These are phyloP conservation scores for Scleromitrula shiraiana DNA, from an alignment of 2,329 filamentous ascomycete genomes.

Conservation along the genomic window DNA sequence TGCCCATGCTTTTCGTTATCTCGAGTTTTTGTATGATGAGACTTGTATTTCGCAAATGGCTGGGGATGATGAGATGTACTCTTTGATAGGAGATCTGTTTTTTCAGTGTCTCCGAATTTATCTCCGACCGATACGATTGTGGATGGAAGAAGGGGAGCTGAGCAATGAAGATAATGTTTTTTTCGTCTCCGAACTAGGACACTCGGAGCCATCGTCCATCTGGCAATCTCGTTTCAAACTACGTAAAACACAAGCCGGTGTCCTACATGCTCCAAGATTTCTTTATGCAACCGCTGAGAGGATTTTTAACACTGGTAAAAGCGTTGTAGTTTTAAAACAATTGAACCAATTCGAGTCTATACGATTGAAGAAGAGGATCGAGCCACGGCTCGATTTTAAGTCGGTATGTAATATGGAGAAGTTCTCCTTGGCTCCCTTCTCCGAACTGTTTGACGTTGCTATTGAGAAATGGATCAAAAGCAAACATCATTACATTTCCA, in stretches of 20 bases:
- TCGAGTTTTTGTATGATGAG: slow-evolving; percentile 70
- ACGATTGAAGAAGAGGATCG: slow-evolving; percentile 29
- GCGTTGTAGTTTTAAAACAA: slow-evolving; percentile 72
- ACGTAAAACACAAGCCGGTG: slow-evolving; percentile 49
- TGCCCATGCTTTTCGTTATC: slow-evolving; percentile 53
- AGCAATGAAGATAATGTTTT: slow-evolving; percentile 59
- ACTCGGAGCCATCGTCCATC: slow-evolving; percentile 53
- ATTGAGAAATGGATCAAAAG: slow-evolving; percentile 72
- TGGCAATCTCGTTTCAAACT: slow-evolving; percentile 73
- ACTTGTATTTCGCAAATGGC: slow-evolving; percentile 62
- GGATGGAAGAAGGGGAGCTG: slow-evolving; percentile 77
- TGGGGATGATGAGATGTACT: slow-evolving; percentile 54
- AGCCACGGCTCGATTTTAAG: slow-evolving; percentile 47
- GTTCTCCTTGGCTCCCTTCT: slow-evolving; percentile 54
- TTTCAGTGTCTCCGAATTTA: slow-evolving; percentile 78
- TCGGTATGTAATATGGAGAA: slow-evolving; percentile 42
- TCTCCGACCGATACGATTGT: slow-evolving; percentile 66
- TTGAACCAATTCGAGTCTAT: slow-evolving; percentile 46
- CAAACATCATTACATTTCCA: slow-evolving; percentile 63
- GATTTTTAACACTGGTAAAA: slow-evolving; percentile 85
- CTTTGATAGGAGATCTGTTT: slow-evolving; percentile 60
- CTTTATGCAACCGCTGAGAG: slow-evolving; percentile 59
- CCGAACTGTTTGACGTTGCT: slow-evolving; percentile 62
- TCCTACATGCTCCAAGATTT: slow-evolving; percentile 65
- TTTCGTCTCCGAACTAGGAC: slow-evolving; percentile 58